phyloP scores from a whole-genome alignment of 176 grass and related monocot species.

The Oryza nivara region DNA sequence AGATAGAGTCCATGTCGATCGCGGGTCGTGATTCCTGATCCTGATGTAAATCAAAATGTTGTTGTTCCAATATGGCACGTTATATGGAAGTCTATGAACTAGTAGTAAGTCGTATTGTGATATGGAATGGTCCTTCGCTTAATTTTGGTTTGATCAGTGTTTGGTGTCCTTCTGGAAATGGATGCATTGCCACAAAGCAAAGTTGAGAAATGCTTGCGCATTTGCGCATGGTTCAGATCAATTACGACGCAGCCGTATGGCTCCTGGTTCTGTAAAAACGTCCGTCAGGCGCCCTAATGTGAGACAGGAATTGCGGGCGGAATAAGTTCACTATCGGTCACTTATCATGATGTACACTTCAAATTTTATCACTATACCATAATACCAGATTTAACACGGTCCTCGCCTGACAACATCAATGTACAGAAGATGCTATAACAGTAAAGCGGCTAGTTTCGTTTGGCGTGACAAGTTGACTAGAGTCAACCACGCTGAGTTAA shows the following conservation, averaged over 20 bases:
- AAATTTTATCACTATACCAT: too few species aligned
- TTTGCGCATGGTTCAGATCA: not conserved
- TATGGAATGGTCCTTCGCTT: not conserved
- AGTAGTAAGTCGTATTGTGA: not conserved
- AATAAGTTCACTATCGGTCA: too few species aligned
- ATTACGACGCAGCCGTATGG: not conserved
- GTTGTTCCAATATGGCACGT: not conserved
- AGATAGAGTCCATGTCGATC: not conserved
- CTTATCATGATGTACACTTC: too few species aligned
- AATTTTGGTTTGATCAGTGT: not conserved
- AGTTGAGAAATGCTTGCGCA: not conserved
- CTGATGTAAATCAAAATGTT: not conserved
- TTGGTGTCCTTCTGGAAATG: not conserved
- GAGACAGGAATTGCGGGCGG: too few species aligned
- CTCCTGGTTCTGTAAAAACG: not conserved
- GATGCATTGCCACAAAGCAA: not conserved
- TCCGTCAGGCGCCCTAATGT: too few species aligned
- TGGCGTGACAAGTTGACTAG: too few species aligned
- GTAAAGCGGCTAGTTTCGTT: too few species aligned
- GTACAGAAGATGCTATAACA: too few species aligned
- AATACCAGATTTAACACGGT: too few species aligned
- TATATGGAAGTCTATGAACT: not conserved
- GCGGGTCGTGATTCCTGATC: not conserved
- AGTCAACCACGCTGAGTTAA: too few species aligned
- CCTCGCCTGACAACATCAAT: too few species aligned